Evolutionary conservation across 148 eudicot species (phyloP).

Genomic region (Dianthus caryophyllus): DNA sequence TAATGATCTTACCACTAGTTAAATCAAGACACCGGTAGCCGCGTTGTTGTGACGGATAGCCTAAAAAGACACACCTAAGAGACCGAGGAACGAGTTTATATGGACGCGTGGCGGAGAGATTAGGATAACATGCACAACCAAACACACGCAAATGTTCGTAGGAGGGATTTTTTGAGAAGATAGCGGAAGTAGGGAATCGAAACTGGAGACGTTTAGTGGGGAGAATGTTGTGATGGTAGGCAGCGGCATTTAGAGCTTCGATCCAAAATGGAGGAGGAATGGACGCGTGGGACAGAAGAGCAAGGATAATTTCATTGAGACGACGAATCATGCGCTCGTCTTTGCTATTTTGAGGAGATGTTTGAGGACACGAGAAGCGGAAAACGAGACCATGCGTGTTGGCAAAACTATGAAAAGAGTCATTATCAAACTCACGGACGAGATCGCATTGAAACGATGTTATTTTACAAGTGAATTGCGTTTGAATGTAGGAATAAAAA

Average conservation of each 20-base stretch:
- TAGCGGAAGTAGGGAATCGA: too few species aligned
- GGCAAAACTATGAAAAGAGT: neutral
- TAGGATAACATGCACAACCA: too few species aligned
- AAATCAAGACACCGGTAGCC: too few species aligned
- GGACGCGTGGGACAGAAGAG: neutral
- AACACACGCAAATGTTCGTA: too few species aligned
- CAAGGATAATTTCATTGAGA: neutral
- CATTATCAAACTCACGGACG: neutral
- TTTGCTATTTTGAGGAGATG: neutral
- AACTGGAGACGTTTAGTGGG: neutral
- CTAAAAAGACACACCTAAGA: too few species aligned
- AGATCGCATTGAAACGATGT: neutral
- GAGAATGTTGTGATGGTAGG: too few species aligned
- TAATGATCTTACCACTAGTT: too few species aligned
- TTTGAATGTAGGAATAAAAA: neutral
- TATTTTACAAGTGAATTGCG: neutral
- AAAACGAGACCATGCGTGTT: neutral
- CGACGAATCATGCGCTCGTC: slow-evolving; percentile 5
- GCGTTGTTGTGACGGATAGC: too few species aligned
- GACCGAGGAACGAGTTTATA: too few species aligned
- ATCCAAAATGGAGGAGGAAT: neutral
- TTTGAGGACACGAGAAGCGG: neutral
- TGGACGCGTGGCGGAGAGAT: too few species aligned
- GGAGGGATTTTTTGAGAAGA: too few species aligned
- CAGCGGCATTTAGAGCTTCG: neutral